Evolutionary conservation across 2,329 filamentous ascomycete species (phyloP).

Genomic region (Knufia fluminis): DNA sequence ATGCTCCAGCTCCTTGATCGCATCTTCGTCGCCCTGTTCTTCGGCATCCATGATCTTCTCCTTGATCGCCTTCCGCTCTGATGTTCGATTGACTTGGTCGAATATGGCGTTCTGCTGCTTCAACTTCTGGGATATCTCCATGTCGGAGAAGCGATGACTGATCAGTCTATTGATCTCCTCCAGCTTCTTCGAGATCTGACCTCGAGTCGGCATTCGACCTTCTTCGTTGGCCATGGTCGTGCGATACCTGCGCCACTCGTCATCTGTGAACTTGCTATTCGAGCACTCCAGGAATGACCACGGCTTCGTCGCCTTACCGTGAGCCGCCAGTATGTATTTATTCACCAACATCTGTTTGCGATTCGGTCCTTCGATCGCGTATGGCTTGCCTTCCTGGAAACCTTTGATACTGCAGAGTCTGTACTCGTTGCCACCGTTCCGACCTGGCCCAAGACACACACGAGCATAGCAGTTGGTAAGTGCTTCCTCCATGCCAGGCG

Average conservation of each 20-base stretch:
- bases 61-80: slow-evolving; percentile 59
- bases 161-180: slow-evolving; percentile 71
- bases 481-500: slow-evolving; percentile 74
- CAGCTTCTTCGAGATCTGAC: slow-evolving; percentile 60
- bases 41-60: slow-evolving; percentile 59
- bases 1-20: slow-evolving; percentile 39
- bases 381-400: slow-evolving; percentile 74
- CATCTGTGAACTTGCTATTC: slow-evolving; percentile 73
- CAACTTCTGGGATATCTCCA: slow-evolving; percentile 72
- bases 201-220: slow-evolving; percentile 63
- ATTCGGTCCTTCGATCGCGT: slow-evolving; percentile 65
- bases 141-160: slow-evolving; percentile 71
- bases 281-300: slow-evolving; percentile 90
- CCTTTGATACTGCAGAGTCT: slow-evolving; percentile 83
- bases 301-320: slow-evolving; percentile 73
- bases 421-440: slow-evolving; percentile 67
- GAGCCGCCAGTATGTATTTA: slow-evolving; percentile 70
- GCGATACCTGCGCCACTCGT: slow-evolving; percentile 74
- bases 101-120: slow-evolving; percentile 60
- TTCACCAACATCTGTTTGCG: slow-evolving; percentile 74
- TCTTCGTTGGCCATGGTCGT: slow-evolving; percentile 63
- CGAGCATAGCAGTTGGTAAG: slow-evolving; percentile 79
- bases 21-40: slow-evolving; percentile 53
- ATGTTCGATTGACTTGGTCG: slow-evolving; percentile 51
- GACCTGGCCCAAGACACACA: slow-evolving; percentile 71